Conservation (phyloP, 2,329 filamentous ascomycete species). For the Zalaria obscura region DNA sequence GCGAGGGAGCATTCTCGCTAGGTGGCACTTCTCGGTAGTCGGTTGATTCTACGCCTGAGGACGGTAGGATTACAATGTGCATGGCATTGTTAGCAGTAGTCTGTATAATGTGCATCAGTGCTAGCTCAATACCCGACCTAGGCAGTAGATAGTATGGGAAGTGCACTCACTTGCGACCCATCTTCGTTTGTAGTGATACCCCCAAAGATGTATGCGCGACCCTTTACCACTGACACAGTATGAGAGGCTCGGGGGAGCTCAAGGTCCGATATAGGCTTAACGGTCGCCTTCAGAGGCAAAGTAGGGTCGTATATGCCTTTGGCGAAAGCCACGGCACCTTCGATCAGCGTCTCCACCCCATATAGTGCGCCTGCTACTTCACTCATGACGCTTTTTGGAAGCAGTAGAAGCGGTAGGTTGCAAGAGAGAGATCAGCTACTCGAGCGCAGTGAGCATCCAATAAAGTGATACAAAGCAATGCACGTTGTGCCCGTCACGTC, state of each 20-base stretch:
- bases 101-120: constrained; percentile 1
- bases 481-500: too few relatives aligned
- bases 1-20: constrained; percentile 20
- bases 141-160: neutral
- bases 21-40: constrained; percentile 25
- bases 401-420: too few relatives aligned
- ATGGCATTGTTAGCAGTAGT: constrained; percentile 35
- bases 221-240: constrained; percentile 37
- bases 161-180: neutral
- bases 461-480: too few relatives aligned
- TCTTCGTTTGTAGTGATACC: constrained; percentile 16
- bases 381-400: constrained; percentile 6
- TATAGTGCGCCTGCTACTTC: constrained; percentile 25
- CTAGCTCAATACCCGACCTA: neutral
- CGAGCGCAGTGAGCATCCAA: too few relatives aligned
- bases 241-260: constrained; percentile 35
- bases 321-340: constrained; percentile 30
- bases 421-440: too few relatives aligned
- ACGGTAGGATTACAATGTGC: constrained; percentile 37
- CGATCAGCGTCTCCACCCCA: constrained; percentile 17
- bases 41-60: constrained; percentile 25
- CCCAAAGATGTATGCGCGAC: constrained; percentile 42
- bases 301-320: constrained; percentile 34
- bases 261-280: constrained; percentile 31
- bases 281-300: constrained; percentile 35